phyloP scores from a whole-genome alignment of 805 yeast genomes.

The Pichia insulana region DNA sequence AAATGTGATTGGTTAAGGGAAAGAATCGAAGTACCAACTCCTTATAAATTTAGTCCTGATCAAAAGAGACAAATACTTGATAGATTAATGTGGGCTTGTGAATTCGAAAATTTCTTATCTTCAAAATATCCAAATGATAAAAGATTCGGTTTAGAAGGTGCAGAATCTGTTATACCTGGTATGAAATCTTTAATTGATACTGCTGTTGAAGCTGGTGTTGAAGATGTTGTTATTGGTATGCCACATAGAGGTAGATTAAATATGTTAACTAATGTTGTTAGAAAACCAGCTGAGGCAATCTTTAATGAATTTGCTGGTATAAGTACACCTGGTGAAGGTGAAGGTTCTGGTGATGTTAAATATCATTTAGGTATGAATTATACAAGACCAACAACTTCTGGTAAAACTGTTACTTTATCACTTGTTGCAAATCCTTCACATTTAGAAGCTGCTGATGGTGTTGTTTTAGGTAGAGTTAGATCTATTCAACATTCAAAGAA shows the following conservation, averaged over 20 bases:
- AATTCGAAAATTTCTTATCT: conserved; percentile 86
- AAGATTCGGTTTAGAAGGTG: conserved; percentile 98
- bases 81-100: conserved; percentile 92
- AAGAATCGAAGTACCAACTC: conserved; percentile 85
- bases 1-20: conserved; percentile 99
- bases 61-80: conserved; percentile 95
- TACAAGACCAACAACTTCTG: conserved; percentile 97
- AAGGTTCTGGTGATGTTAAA: conserved; percentile 98
- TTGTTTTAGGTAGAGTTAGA: conserved; percentile 95
- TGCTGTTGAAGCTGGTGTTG: conserved; percentile 85
- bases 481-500: conserved; percentile 88
- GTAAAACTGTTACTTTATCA: conserved; percentile 90
- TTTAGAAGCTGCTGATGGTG: conserved; percentile 98
- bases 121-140: conserved; percentile 97
- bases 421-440: conserved; percentile 98
- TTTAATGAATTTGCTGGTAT: conserved; percentile 94
- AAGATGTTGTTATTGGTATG: conserved; percentile 97
- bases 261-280: conserved; percentile 94
- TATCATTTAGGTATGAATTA: conserved; percentile 99
- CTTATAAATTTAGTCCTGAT: conserved; percentile 74
- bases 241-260: conserved; percentile 99
- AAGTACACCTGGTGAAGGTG: conserved; percentile 81
- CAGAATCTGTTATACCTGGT: conserved; percentile 94
- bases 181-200: conserved; percentile 92
- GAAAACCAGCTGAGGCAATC: conserved; percentile 97